phyloP scores from a whole-genome alignment of 352 stramenopile species.

The Phytophthora citrophthora region DNA sequence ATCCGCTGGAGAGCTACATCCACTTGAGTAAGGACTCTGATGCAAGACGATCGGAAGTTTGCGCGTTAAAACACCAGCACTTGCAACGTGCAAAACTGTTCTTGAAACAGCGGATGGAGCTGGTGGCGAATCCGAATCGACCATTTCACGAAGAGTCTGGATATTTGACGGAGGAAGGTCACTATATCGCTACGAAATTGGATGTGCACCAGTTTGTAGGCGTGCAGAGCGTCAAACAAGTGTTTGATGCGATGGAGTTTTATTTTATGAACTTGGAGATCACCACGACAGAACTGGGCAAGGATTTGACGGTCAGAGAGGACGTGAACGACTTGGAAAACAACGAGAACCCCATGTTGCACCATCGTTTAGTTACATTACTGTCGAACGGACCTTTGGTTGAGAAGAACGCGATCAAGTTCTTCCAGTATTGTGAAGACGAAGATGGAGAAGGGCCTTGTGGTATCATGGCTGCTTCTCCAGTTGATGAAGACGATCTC shows the following conservation, averaged over 20 bases:
- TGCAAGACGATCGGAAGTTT: conserved; percentile 31
- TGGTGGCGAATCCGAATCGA: conserved; percentile 31
- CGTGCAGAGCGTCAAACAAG: conserved; percentile 35
- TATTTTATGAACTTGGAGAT: conserved; percentile 59
- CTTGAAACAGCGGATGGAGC: conserved; percentile 34
- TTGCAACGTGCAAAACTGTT: conserved; percentile 39
- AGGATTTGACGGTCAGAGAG: conserved; percentile 47
- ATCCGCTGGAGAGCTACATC: conserved; percentile 38
- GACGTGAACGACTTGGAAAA: conserved; percentile 40
- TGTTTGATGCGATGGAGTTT: conserved; percentile 51
- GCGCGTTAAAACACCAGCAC: conserved; percentile 37
- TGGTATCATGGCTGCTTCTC: conserved; percentile 33
- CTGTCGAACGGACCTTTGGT: conserved; percentile 26
- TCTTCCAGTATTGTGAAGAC: conserved; percentile 26
- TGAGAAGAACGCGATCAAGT: conserved; percentile 48
- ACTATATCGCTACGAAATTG: conserved; percentile 44
- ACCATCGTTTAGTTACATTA: conserved; percentile 40
- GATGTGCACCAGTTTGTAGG: conserved; percentile 54
- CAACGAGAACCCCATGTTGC: conserved; percentile 25
- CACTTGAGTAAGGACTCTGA: conserved; percentile 22
- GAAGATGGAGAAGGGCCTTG: conserved; percentile 12
- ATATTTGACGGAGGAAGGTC: conserved; percentile 39
- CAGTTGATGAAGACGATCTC: conserved; percentile 36
- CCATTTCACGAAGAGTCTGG: conserved; percentile 43
- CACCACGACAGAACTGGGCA: conserved; percentile 37